phyloP scores from a whole-genome alignment of 1,139 yeast genomes.

The Diutina siamensis region DNA sequence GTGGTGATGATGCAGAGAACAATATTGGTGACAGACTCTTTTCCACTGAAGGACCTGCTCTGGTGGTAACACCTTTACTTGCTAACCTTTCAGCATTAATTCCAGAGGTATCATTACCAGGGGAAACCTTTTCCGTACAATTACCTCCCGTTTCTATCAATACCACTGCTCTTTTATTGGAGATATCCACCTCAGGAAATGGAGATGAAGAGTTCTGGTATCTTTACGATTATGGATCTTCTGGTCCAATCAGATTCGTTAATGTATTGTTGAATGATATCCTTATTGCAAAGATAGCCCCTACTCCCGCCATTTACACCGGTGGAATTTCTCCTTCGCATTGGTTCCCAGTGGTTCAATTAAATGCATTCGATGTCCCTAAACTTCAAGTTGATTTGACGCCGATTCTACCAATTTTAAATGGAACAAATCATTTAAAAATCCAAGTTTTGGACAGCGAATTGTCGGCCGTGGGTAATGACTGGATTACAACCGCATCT shows the following conservation, averaged over 20 bases:
- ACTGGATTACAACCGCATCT: too few species aligned
- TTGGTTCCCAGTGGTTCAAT: slow-evolving; percentile 71
- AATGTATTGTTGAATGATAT: slow-evolving; percentile 40
- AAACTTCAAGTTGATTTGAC: slow-evolving; percentile 11
- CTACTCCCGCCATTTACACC: slow-evolving; percentile 20
- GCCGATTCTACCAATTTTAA: slow-evolving; percentile 10
- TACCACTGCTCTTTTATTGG: slow-evolving; percentile 46
- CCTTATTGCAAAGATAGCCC: slow-evolving; percentile 38
- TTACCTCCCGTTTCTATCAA: slow-evolving; percentile 34
- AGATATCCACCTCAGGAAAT: slow-evolving; percentile 63
- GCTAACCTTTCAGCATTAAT: slow-evolving; percentile 7
- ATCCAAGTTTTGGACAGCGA: slow-evolving; percentile 55
- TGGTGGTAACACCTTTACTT: slow-evolving; percentile 19
- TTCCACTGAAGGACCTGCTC: slow-evolving; percentile 10
- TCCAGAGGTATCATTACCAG: slow-evolving; percentile 24
- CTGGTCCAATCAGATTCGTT: slow-evolving; percentile 50
- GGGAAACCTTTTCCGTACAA: slow-evolving; percentile 19
- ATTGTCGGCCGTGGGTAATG: too few species aligned
- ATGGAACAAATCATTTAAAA: slow-evolving; percentile 14
- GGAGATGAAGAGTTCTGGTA: slow-evolving; percentile 83
- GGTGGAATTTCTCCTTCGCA: slow-evolving; percentile 11
- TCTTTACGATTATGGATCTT: slow-evolving; percentile 42
- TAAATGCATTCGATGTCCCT: slow-evolving; percentile 58
- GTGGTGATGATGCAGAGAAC: not conserved
- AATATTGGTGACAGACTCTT: slow-evolving; percentile 5